Conservation (phyloP, 345 rosid species). For the Conringia planisiliqua region DNA sequence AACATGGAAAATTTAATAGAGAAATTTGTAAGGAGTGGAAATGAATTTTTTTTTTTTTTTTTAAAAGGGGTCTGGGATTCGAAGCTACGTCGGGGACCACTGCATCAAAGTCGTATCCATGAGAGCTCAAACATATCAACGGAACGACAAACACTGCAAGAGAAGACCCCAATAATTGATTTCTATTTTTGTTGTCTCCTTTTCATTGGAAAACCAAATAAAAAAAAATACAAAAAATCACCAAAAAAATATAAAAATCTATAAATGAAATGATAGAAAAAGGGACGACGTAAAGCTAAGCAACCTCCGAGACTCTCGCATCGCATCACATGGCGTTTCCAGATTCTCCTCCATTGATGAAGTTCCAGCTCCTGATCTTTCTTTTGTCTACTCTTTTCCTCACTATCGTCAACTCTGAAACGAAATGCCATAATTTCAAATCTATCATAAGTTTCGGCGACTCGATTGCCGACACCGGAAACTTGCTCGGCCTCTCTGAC, state of each 20-base stretch:
- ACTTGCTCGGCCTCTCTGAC: conserved; percentile 24
- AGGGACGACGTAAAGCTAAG: neutral
- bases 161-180: neutral
- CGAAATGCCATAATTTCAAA: neutral
- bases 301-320: neutral
- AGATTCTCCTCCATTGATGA: neutral
- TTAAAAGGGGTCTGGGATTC: neutral
- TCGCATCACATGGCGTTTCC: neutral
- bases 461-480: conserved; percentile 54
- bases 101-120: neutral
- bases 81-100: neutral
- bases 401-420: neutral
- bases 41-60: too few relatives aligned
- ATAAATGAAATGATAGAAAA: neutral
- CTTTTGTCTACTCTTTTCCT: neutral
- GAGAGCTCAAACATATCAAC: neutral
- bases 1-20: neutral
- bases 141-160: neutral
- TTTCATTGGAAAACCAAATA: too few relatives aligned
- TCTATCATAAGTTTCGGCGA: conserved; percentile 61
- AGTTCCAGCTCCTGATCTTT: neutral
- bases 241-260: too few relatives aligned
- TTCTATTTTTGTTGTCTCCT: neutral
- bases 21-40: too few relatives aligned
- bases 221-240: too few relatives aligned